These are phyloP conservation scores for Colletotrichum lindemuthianum DNA, from an alignment of 2,329 filamentous ascomycete genomes.

Conservation along the genomic window DNA sequence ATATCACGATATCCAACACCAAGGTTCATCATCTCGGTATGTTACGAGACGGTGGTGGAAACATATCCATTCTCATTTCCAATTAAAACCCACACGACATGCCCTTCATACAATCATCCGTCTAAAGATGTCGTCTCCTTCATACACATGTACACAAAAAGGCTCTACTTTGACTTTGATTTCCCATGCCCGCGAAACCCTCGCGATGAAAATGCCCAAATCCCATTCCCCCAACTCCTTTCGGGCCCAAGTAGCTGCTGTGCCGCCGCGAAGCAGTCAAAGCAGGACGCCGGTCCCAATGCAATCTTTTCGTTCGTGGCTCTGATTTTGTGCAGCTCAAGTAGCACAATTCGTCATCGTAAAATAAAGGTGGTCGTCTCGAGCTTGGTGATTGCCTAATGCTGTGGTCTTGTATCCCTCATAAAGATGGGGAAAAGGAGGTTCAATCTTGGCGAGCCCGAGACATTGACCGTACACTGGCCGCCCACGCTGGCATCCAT, in stretches of 20 bases:
- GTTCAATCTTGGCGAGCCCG: too few relatives aligned
- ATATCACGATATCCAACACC: conserved; percentile 6
- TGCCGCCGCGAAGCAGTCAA: conserved; percentile 5
- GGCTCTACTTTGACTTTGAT: conserved; percentile 8
- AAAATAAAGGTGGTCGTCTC: neutral
- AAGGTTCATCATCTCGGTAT: too few relatives aligned
- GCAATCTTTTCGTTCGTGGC: conserved; percentile 21
- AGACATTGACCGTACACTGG: conserved; percentile 11
- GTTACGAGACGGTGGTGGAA: too few relatives aligned
- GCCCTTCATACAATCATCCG: conserved; percentile 23
- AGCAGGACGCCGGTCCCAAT: conserved; percentile 10
- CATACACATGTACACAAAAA: conserved; percentile 15
- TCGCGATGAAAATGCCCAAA: neutral
- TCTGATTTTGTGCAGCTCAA: conserved; percentile 1
- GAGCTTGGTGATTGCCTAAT: too few relatives aligned
- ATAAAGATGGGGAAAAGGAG: neutral
- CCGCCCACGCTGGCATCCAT: conserved; percentile 13
- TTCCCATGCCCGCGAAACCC: conserved; percentile 1
- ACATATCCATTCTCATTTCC: neutral
- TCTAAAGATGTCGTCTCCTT: conserved; percentile 17
- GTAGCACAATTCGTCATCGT: conserved; percentile 10
- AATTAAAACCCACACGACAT: conserved; percentile 5
- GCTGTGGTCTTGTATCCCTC: neutral
- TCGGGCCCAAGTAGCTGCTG: neutral
- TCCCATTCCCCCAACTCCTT: conserved; percentile 11